Base-by-base conservation (phyloP, 495 filamentous ascomycete species). In the Gamarada debralockiae region DNA sequence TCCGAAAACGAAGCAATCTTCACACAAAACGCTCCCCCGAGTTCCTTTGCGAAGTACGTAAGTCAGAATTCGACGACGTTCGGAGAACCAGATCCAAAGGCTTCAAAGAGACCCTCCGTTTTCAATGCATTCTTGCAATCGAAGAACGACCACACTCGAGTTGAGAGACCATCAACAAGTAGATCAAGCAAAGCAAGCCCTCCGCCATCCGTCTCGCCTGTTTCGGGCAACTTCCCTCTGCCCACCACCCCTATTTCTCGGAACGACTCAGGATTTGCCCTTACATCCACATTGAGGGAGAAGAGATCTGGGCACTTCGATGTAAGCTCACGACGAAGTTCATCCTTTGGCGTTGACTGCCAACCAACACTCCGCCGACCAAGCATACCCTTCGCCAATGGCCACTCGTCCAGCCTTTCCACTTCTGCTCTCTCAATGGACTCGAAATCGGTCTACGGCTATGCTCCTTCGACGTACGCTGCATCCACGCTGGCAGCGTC, bases 401-500 rank as follows among this genome's bases (percentile, higher is more conserved):
- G 77, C 10, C 92, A 96, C 63, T 74, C 84, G 14, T 80, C 89
- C 9, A 93, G 86, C 58, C 68, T 86, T 24, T 95, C 93, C 10
- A 90, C 92, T 22, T 93, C 89, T 9, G 89, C 89, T 4, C 72
- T 95, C 51, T 85, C 83, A 50, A 83, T 83, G 18, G 89, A 92
- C 57, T 78, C 85, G 42, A 80, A 85, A 15, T 82, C 83, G 1
- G 92, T 84, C 13, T 85, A 83, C 14, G 79, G 77, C 3, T 98
- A 98, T 71, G 92, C 93, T 2, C 92, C 93, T 1, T 97, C 92
- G 2, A 89, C 92, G 2, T 98, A 97, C 69, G 93, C 93, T 2
- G 89, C 92, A 61, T 96, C 92, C 14, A 98, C 93, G 9, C 77
- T 97, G n/a, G 93, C 93, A 25, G 93, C 93, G n/a, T 96, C 90